Evolutionary conservation across 495 filamentous ascomycete species (phyloP).

Genomic region (Podospora fimiseda): DNA sequence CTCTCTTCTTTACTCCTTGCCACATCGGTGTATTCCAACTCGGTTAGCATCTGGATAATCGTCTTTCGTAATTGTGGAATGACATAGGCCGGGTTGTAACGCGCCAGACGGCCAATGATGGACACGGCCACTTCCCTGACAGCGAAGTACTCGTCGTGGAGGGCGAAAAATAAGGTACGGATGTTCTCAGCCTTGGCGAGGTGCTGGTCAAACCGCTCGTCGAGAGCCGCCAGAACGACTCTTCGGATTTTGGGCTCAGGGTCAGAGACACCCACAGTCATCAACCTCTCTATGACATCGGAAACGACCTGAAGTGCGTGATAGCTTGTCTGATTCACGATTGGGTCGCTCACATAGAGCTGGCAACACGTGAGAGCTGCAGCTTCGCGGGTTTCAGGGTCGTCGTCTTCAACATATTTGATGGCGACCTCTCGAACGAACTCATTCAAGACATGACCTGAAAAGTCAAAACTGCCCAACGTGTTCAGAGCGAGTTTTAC

Average conservation of each 20-base stretch:
- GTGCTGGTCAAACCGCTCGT: conserved; percentile 90
- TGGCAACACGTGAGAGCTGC: conserved; percentile 97
- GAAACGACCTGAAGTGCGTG: conserved; percentile 95
- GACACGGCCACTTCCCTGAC: conserved; percentile 92
- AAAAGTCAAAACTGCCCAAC: conserved; percentile 91
- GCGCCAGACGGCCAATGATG: conserved; percentile 89
- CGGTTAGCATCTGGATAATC: conserved; percentile 90
- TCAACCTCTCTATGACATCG: conserved; percentile 91
- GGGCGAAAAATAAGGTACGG: conserved; percentile 84
- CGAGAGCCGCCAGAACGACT: conserved; percentile 80
- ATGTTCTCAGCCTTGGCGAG: conserved; percentile 94
- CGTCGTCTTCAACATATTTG: conserved; percentile 93
- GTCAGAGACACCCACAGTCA: conserved; percentile 92
- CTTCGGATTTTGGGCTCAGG: conserved; percentile 79
- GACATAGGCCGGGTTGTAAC: conserved; percentile 92
- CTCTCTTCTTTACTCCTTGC: conserved; percentile 92
- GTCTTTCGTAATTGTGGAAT: conserved; percentile 90
- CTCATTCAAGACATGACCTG: conserved; percentile 88
- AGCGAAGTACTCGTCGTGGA: conserved; percentile 90
- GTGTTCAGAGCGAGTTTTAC: conserved; percentile 89
- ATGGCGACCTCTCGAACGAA: conserved; percentile 98
- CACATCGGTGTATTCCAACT: conserved; percentile 92
- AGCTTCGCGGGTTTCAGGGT: conserved; percentile 86
- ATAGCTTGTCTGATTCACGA: conserved; percentile 93
- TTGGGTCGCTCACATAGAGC: conserved; percentile 90